Percentiles rank a stretch among this genome's conserved stretches.
These are phyloP conservation scores for Termitomyces bulborhizus DNA, from an alignment of 768 basidiomycete species.

Conservation along the genomic window DNA sequence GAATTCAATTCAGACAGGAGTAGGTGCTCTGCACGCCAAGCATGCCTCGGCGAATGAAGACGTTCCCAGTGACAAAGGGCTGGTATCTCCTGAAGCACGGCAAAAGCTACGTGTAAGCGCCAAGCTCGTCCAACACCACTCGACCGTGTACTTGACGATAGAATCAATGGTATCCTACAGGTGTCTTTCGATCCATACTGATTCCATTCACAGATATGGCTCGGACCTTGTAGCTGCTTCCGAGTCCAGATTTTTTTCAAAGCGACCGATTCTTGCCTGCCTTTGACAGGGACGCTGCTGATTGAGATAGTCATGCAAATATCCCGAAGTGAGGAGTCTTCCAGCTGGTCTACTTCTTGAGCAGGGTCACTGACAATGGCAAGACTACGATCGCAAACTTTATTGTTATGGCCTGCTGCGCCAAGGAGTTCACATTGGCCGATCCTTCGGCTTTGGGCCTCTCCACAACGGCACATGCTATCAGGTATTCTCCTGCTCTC, in stretches of 20 bases:
- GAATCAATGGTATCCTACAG: no score
- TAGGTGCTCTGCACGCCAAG: not conserved
- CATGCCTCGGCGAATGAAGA: not conserved
- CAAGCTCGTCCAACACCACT: not conserved
- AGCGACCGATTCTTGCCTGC: not conserved
- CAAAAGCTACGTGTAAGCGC: not conserved
- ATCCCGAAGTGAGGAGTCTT: not conserved
- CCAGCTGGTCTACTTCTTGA: not conserved
- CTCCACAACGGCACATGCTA: not conserved
- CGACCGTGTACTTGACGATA: not conserved
- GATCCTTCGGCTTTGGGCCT: not conserved
- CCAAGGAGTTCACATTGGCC: not conserved
- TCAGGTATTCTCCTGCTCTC: not conserved
- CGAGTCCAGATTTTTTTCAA: no score
- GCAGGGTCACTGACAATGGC: not conserved
- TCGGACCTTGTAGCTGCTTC: not conserved
- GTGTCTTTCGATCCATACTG: no score
- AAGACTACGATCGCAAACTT: not conserved
- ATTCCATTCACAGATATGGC: not conserved
- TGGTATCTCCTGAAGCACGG: not conserved
- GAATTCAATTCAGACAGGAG: not conserved
- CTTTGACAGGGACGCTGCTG: not conserved
- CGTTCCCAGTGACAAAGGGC: not conserved
- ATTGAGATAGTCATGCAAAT: not conserved
- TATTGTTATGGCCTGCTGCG: not conserved